Evolutionary conservation across 2,329 filamentous ascomycete genomes (phyloP), one percentile per base, ranked within the genome.

Genomic region (Cladosporium sphaerospermum): DNA sequence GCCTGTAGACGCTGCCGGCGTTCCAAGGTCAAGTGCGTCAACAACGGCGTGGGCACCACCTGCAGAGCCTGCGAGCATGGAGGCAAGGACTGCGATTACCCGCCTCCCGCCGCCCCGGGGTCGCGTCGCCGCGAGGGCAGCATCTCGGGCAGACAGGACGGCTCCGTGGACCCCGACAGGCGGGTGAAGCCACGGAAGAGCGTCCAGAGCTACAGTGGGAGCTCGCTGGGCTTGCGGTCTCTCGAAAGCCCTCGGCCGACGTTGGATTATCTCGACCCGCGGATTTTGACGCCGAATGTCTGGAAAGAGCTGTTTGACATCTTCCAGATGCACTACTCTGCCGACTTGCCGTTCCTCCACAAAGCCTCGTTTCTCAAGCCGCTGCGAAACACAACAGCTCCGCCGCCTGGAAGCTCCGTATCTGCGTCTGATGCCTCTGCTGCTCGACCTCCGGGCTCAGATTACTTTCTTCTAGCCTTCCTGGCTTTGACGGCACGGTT

Each of bases 21-120:
- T 62, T 89, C 86, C 67, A 95, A 93, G 72, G 88, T 92, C 67
- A 92, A 92, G 71, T 95, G 89, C 73, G 83, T 89, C 69, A 93
- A 93, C 71, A 79, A 81, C 60, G 87, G 87, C 56, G 80, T 84
- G 54, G 80, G 80, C 57, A 84, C 82, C 13, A 82, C 81, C 13
- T 95, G 89, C 73, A 82, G 87, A 57, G 83, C 83, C 10, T 95
- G 89, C 67, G 80, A 85, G 65, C 83, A 83, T 55, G 81, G 81
- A 47, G 82, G 84, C 42, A 80, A 86, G 65, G 80, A 88, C 55
- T 93, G 89, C 66, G 79, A 80, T 57, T 89, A 90, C 67, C 85
- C 86, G 8, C 73, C 81, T 32, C 73, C 77, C 18, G 49, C 43
- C 6, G 69, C 71, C 11, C 62, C 69, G 19, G 68, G 65, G 13